phyloP scores from a whole-genome alignment of 2,329 filamentous ascomycete genomes.

The Parastagonospora avenae region DNA sequence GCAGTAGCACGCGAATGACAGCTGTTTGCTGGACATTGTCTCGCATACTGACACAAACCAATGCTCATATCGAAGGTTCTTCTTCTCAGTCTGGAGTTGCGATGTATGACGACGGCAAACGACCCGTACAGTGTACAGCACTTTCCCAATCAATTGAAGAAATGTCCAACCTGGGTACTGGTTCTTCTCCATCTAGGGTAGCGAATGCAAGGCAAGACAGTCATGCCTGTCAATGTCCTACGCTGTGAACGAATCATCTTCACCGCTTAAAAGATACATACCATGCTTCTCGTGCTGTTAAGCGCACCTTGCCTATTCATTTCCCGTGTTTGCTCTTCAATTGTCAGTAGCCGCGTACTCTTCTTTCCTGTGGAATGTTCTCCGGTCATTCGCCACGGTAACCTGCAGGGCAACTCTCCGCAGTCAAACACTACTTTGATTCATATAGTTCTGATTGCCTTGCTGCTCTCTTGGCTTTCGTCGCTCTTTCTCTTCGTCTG shows the following conservation, averaged over 20 bases:
- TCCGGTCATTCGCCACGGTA: constrained; percentile 4
- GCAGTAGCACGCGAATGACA: constrained; percentile 23
- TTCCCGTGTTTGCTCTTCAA: not conserved
- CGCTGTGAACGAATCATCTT: not conserved
- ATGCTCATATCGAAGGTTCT: not conserved
- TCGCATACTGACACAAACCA: not conserved
- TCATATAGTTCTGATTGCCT: not conserved
- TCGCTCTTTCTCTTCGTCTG: constrained; percentile 1
- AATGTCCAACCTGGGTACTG: not conserved
- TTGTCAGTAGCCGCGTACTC: not conserved
- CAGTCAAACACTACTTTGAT: not conserved
- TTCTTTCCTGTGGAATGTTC: constrained; percentile 7
- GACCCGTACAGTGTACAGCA: not conserved
- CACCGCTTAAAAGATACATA: not conserved
- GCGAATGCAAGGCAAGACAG: constrained; percentile 1
- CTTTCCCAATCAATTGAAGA: not conserved
- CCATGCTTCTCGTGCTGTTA: not conserved
- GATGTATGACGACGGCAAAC: not conserved
- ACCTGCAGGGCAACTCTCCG: not conserved
- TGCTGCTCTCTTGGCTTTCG: not conserved
- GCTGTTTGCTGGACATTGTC: constrained; percentile 15
- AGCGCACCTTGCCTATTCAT: not conserved
- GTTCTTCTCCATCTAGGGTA: not conserved
- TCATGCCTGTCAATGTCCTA: not conserved
- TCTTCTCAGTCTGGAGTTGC: not conserved